Percentiles rank a stretch among this genome's conserved stretches.
phyloP scores from a whole-genome alignment of 139 green algal genomes.

The Asterochloris erici region DNA sequence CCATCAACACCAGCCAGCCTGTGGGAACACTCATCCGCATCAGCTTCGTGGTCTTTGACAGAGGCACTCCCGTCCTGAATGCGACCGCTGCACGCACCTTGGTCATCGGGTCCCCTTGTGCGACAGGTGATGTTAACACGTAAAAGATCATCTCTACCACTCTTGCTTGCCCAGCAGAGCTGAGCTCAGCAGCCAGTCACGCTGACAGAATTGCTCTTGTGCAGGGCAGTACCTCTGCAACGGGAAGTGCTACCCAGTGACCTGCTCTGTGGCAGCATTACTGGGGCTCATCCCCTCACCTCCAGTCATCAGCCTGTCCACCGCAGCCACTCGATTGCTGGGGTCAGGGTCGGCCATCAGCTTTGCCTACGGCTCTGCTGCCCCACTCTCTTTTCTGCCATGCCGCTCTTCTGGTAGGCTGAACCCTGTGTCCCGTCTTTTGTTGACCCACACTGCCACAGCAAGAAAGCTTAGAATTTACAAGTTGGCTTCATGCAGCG shows the following conservation, averaged over 20 bases:
- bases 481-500: not conserved
- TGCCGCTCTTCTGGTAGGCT: not conserved
- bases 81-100: conserved; percentile 5
- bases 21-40: conserved; percentile 5
- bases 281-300: not conserved
- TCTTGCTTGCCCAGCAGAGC: too few species aligned
- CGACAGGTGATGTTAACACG: not conserved
- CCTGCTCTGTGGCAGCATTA: conserved; percentile 1
- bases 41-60: conserved; percentile 13
- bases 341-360: not conserved
- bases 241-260: conserved; percentile 2
- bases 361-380: not conserved
- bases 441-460: not conserved
- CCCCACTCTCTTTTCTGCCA: conserved; percentile 2
- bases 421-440: too few species aligned
- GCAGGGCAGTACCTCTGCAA: conserved; percentile 9
- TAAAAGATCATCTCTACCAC: too few species aligned
- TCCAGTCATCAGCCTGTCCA: not conserved
- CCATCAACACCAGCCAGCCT: conserved; percentile 14
- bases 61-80: not conserved
- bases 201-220: not conserved
- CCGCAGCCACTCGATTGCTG: not conserved
- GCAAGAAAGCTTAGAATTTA: not conserved
- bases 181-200: too few species aligned
- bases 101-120: not conserved